Base-by-base conservation (phyloP, 1,284 basidiomycete species). In the Cutaneotrichosporon daszewskae region DNA sequence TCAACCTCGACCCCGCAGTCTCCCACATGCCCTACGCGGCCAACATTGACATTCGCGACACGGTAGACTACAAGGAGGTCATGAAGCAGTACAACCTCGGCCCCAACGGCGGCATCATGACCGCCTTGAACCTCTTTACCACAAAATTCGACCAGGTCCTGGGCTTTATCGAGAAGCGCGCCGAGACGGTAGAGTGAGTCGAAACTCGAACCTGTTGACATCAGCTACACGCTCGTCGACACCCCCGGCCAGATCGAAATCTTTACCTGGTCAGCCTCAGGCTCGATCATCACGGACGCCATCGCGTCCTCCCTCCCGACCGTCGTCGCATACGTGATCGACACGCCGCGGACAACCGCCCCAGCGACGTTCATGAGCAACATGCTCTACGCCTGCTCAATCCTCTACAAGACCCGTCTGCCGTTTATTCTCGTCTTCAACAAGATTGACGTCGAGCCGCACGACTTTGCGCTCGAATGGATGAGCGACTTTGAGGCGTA, bases 51-150 rank as follows among this genome's bases (percentile, higher is more conserved):
- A 97, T 99, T 44, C 76, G 95, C 45, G 95, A 99, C 68, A 98
- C 95, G 10, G 83, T 99, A 38, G 87, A 97, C 70, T 99, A 98
- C 71, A 81, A 85, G 54, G 85, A 97, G 71, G 92, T 99, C 59
- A 99, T 99, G 95, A 91, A 96, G 79, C 91, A 97, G 88, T 98
- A 98, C 75, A 95, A 96, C 66, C 77, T 99, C 40, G 95, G 95
- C 4, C 94, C 95, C 0, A 98, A 98, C 68, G 95, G 95, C 23
- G 95, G 90, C 14, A 98, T 99, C 60, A 72, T 98, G 67, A 99
- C 95, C 12, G 87, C 94, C 0, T 76, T 99, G 57, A 99, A 99
- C 65, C 72, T 99, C 43, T 99, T 99, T 72, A 96, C 95, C 18
- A 99, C 95, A 22, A 99, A 98, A 71, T 95, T 98, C 61, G 95